Percentiles rank a stretch among this genome's conserved stretches.
phyloP scores from a whole-genome alignment of 768 basidiomycete species.

The Obba rivulosa region DNA sequence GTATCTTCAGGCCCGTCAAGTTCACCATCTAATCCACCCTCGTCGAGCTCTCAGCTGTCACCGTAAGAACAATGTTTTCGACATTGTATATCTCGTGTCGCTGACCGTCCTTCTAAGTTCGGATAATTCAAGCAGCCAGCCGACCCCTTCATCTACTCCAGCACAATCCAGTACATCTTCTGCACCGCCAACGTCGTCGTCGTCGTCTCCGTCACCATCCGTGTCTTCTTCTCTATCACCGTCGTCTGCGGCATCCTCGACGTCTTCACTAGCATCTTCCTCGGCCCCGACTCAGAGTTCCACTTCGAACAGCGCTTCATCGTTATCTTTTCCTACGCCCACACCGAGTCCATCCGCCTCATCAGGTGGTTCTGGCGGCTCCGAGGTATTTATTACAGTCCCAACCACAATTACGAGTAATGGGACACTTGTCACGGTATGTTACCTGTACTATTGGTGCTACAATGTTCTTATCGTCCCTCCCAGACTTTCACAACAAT shows the following conservation, averaged over 20 bases:
- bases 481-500: slow-evolving; percentile 17
- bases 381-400: slow-evolving; percentile 1
- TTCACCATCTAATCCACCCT: not conserved
- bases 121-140: not conserved
- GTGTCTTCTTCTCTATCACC: not conserved
- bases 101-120: not conserved
- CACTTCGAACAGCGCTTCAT: not conserved
- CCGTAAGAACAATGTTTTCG: not conserved
- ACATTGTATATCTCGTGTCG: not conserved
- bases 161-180: not conserved
- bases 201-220: slow-evolving; percentile 1
- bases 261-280: not conserved
- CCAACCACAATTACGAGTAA: not conserved
- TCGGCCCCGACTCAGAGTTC: not conserved
- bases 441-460: not conserved
- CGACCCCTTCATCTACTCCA: not conserved
- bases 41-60: not conserved
- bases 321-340: not conserved
- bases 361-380: not conserved
- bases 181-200: not conserved
- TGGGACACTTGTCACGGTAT: no score
- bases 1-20: not conserved
- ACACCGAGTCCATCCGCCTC: not conserved
- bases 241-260: not conserved
- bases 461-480: not conserved